A percentile compares a stretch with the other conserved stretches of the same genome.
Conservation (phyloP, 768 basidiomycete genomes). For the Boletus rubescentipes region DNA sequence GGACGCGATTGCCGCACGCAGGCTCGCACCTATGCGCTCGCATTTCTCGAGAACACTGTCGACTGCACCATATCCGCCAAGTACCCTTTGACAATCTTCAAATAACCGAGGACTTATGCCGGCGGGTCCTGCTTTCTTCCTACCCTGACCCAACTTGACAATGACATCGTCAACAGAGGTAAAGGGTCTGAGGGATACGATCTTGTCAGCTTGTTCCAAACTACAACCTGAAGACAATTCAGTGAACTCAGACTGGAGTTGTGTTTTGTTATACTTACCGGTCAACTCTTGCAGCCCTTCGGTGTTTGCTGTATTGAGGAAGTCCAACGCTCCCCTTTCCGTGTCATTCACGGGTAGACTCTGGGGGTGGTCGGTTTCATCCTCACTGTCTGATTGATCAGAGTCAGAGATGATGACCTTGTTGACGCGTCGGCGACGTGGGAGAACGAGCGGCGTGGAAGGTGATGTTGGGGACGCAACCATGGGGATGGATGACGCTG, state of each 20-base stretch:
- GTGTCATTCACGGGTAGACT: conserved; percentile 37
- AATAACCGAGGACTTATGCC: conserved; percentile 90
- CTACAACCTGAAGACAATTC: conserved; percentile 59
- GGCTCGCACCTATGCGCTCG: conserved; percentile 76
- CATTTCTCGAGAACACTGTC: conserved; percentile 88
- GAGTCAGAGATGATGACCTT: conserved; percentile 66
- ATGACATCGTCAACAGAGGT: conserved; percentile 71
- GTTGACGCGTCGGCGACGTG: conserved; percentile 53
- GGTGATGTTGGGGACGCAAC: conserved; percentile 40
- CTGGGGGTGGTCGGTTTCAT: conserved; percentile 37
- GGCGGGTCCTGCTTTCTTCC: conserved; percentile 76
- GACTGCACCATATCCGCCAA: conserved; percentile 82
- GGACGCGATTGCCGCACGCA: conserved; percentile 71
- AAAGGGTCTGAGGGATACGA: conserved; percentile 81
- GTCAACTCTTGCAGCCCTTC: conserved; percentile 75
- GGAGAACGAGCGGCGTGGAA: conserved; percentile 40
- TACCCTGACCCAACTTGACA: conserved; percentile 76
- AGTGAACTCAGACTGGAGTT: conserved; percentile 1
- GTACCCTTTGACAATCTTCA: conserved; percentile 84
- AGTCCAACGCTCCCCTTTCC: conserved; percentile 56
- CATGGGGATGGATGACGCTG: conserved; percentile 32
- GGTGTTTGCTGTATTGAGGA: conserved; percentile 61
- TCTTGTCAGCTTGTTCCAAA: conserved; percentile 73
- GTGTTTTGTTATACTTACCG: conserved; percentile 42
- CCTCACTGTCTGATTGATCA: conserved; percentile 50